Evolutionary conservation across 306 rosid genomes (phyloP), one percentile per base, ranked within the genome.

Genomic region (Vigna hirtella): DNA sequence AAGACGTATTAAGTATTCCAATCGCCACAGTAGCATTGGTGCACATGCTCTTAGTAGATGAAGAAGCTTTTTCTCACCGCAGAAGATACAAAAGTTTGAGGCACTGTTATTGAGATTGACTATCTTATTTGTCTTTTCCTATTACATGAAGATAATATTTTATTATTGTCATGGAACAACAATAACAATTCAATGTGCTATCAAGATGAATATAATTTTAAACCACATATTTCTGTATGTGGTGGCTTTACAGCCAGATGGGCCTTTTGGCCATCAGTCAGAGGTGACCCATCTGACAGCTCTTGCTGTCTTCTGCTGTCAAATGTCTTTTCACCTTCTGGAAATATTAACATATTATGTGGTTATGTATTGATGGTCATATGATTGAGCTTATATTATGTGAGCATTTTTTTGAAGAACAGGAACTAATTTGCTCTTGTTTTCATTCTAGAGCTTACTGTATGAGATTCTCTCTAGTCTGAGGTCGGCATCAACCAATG

Each of bases 391-490:
- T 62, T 66, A 20, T 75, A 30, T 74, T 70, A 15, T 67, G 7
- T 42, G 57, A 49, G 68, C 77, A 52, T 12, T 72, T 32, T 30
- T 30, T 49, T 74, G 62, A 40, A 66, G 52, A 59, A 80, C 66
- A 18, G 10, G 56, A 81, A 61, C 50, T 82, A 57, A 79, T 79
- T 62, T 79, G 17, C 65, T 62, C 64, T 38, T 48, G 20, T 68
- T 78, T 79, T 84, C 53, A 69, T 84, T 77, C 56, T 78, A 95
- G 98, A 87, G 88, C 77, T 81, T 95, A 72, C 78, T 92, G 66
- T 90, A 87, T 51, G 97, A 95, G 88, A 95, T 95, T 78, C 89
- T 95, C 74, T 82, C 93, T 36, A 90, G 93, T 74, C 87, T 93
- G 83, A 88, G 76, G 73, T 81, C 98, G 67, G 83, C 83, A n/a